Evolutionary conservation across 768 basidiomycete species (phyloP).

Genomic region (Psilocybe cubensis): DNA sequence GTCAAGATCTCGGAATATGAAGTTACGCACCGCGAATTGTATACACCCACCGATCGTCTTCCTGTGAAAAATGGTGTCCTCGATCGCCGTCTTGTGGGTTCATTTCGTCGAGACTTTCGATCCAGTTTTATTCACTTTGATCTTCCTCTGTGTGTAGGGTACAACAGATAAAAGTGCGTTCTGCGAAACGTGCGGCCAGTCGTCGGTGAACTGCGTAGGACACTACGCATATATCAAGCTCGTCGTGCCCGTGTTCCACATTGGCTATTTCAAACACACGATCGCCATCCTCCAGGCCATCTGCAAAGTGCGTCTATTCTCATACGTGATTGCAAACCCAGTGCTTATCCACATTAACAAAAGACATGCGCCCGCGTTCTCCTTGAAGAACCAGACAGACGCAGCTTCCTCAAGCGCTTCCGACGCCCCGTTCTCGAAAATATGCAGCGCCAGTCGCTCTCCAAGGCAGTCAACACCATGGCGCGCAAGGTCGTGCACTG

Average conservation of each 20-base stretch:
- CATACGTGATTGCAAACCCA: too few relatives aligned
- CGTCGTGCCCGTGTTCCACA: slow-evolving; percentile 95
- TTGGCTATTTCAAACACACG: slow-evolving; percentile 97
- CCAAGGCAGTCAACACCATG: slow-evolving; percentile 82
- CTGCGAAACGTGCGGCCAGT: slow-evolving; percentile 95
- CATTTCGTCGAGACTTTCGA: background rate
- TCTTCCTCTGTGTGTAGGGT: slow-evolving; percentile 54
- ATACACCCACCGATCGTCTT: slow-evolving; percentile 79
- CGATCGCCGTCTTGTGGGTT: slow-evolving; percentile 83
- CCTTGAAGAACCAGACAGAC: slow-evolving; percentile 85
- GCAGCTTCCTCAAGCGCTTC: slow-evolving; percentile 86
- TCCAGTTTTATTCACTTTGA: background rate
- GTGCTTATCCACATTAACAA: background rate
- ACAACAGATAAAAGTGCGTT: slow-evolving; percentile 91
- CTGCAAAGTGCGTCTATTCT: slow-evolving; percentile 74
- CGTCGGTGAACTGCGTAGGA: slow-evolving; percentile 93
- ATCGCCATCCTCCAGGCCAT: slow-evolving; percentile 93
- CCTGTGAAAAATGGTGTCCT: slow-evolving; percentile 93
- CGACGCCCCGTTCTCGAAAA: slow-evolving; percentile 91
- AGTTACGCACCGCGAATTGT: slow-evolving; percentile 90
- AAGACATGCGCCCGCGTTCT: slow-evolving; percentile 93
- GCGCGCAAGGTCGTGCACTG: slow-evolving; percentile 93
- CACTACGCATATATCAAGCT: slow-evolving; percentile 99
- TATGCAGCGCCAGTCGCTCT: slow-evolving; percentile 79
- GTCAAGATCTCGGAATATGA: slow-evolving; percentile 97